Evolutionary conservation across 2,329 filamentous ascomycete genomes (phyloP).

Genomic region (Fusarium anguioides): DNA sequence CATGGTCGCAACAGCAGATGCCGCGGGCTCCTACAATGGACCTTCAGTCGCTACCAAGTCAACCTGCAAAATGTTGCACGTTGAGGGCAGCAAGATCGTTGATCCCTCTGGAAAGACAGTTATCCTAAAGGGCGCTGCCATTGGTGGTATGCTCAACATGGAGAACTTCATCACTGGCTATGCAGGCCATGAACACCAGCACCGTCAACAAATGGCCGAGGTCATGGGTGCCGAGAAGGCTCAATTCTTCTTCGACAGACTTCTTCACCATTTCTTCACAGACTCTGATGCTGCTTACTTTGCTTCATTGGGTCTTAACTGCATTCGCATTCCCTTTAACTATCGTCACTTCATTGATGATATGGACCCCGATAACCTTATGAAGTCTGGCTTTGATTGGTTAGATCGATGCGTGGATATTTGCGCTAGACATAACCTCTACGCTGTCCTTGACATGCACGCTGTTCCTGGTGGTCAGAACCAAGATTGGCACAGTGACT

Average conservation of each 20-base stretch:
- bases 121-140: slow-evolving; percentile 54
- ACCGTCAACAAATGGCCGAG: slow-evolving; percentile 63
- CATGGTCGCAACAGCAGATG: slow-evolving; percentile 30
- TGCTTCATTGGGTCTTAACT: slow-evolving; percentile 66
- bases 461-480: slow-evolving; percentile 59
- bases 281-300: slow-evolving; percentile 69
- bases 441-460: slow-evolving; percentile 59
- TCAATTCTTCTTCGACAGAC: slow-evolving; percentile 69
- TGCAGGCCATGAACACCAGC: slow-evolving; percentile 66
- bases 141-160: slow-evolving; percentile 57
- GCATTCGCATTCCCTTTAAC: slow-evolving; percentile 70
- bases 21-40: slow-evolving; percentile 5
- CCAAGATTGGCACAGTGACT: slow-evolving; percentile 60
- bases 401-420: slow-evolving; percentile 61
- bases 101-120: slow-evolving; percentile 57
- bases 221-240: slow-evolving; percentile 67
- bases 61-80: slow-evolving; percentile 47
- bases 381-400: slow-evolving; percentile 60
- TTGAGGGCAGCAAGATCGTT: slow-evolving; percentile 53
- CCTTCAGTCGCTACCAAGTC: background rate
- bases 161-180: slow-evolving; percentile 75
- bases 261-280: slow-evolving; percentile 68
- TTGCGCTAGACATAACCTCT: slow-evolving; percentile 56
- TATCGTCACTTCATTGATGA: slow-evolving; percentile 68
- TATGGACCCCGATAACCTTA: slow-evolving; percentile 60